Conservation (phyloP, 352 stramenopile species). For the Pythium dissimile region DNA sequence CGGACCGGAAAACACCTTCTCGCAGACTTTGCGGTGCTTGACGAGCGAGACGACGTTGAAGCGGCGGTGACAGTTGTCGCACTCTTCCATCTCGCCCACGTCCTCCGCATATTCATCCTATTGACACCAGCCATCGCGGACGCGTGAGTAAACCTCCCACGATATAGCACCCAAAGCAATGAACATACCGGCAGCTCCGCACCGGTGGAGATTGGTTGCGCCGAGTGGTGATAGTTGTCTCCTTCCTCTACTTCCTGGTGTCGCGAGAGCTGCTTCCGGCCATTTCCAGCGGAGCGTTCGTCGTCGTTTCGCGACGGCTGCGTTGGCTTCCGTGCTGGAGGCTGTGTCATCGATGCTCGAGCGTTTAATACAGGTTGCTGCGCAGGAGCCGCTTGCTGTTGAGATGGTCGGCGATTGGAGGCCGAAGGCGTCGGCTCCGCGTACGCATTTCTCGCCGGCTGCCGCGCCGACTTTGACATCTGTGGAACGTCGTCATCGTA, state of each 20-base stretch:
- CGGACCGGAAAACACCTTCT: conserved; percentile 82
- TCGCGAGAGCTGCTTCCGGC: conserved; percentile 14
- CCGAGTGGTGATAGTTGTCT: conserved; percentile 24
- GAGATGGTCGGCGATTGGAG: background rate
- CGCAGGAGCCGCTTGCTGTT: background rate
- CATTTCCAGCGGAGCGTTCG: conserved; percentile 13
- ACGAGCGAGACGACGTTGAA: conserved; percentile 72
- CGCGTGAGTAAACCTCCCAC: background rate
- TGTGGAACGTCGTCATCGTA: conserved; percentile 56
- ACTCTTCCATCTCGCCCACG: conserved; percentile 62
- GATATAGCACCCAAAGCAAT: too few relatives aligned
- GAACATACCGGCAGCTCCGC: conserved; percentile 23
- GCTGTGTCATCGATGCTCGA: background rate
- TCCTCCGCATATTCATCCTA: conserved; percentile 55
- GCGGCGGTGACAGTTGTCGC: conserved; percentile 73
- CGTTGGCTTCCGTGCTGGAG: background rate
- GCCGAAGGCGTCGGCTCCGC: background rate
- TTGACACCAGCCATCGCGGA: too few relatives aligned
- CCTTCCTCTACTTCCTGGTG: conserved; percentile 33
- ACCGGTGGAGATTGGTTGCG: conserved; percentile 39
- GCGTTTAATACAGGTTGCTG: background rate
- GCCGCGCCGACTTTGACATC: conserved; percentile 20
- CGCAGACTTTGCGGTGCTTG: conserved; percentile 85
- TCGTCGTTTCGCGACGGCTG: conserved; percentile 7
- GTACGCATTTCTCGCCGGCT: conserved; percentile 8